phyloP scores from a whole-genome alignment of 192 early-diverging fungal species.

The Backusella morwellensis region DNA sequence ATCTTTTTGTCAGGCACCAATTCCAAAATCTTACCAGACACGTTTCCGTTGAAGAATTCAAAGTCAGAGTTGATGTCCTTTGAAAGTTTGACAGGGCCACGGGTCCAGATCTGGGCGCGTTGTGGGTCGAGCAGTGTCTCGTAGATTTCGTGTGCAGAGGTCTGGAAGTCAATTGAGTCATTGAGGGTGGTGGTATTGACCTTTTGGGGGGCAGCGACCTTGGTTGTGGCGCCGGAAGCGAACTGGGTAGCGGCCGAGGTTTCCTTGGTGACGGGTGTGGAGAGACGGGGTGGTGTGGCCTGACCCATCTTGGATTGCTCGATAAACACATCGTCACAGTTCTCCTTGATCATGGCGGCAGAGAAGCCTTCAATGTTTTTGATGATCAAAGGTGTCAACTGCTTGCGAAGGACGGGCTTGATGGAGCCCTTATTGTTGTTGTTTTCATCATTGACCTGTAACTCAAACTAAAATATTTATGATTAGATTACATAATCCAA shows the following conservation, averaged over 20 bases:
- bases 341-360: slow-evolving; percentile 59
- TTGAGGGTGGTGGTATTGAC: slow-evolving; percentile 67
- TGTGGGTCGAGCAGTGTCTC: slow-evolving; percentile 72
- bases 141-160: slow-evolving; percentile 79
- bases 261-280: slow-evolving; percentile 19
- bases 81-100: slow-evolving; percentile 48
- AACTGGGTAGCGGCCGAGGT: slow-evolving; percentile 5
- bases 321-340: slow-evolving; percentile 80
- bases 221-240: slow-evolving; percentile 5
- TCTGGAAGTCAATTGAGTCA: slow-evolving; percentile 82
- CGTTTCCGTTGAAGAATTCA: slow-evolving; percentile 85
- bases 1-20: slow-evolving; percentile 75
- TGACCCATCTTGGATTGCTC: slow-evolving; percentile 45
- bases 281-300: slow-evolving; percentile 36
- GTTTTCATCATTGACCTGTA: slow-evolving; percentile 6
- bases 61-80: slow-evolving; percentile 56
- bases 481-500: neutral
- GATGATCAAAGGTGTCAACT: slow-evolving; percentile 59
- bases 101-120: slow-evolving; percentile 80
- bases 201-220: slow-evolving; percentile 19
- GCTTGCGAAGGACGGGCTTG: slow-evolving; percentile 61
- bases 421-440: slow-evolving; percentile 36
- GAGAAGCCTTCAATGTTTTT: slow-evolving; percentile 63
- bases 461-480: neutral
- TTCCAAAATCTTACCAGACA: slow-evolving; percentile 77